phyloP scores from a whole-genome alignment of 805 yeast genomes.

The Kazachstania kunashirensis region DNA sequence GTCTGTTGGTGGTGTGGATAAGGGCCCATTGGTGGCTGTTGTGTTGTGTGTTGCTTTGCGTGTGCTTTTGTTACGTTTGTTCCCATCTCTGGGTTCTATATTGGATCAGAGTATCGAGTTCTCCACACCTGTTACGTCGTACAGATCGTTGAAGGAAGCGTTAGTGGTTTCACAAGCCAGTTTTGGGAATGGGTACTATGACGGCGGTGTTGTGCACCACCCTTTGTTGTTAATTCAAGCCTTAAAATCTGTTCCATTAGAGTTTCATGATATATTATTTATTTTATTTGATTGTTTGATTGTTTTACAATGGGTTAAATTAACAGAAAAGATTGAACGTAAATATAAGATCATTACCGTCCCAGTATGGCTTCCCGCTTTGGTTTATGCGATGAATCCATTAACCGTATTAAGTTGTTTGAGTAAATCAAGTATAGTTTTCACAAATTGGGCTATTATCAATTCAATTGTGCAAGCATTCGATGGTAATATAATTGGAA shows the following conservation, averaged over 20 bases:
- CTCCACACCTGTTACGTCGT: constrained; percentile 30
- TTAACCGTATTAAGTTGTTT: constrained; percentile 57
- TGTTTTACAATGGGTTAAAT: constrained; percentile 38
- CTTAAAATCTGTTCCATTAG: background rate
- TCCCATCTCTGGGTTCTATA: constrained; percentile 20
- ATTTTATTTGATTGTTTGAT: constrained; percentile 51
- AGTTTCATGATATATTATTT: constrained; percentile 14
- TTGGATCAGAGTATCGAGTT: constrained; percentile 28
- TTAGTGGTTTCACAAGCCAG: constrained; percentile 37
- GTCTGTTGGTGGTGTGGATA: too few relatives aligned
- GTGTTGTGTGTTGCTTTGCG: constrained; percentile 6
- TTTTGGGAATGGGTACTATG: constrained; percentile 32
- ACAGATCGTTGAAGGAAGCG: constrained; percentile 52
- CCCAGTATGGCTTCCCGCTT: constrained; percentile 38
- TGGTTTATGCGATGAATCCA: constrained; percentile 74
- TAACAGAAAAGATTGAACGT: constrained; percentile 22
- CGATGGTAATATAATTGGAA: constrained; percentile 28
- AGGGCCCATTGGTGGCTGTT: too few relatives aligned
- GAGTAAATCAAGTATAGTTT: constrained; percentile 54
- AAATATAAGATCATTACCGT: constrained; percentile 6
- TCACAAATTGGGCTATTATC: constrained; percentile 51
- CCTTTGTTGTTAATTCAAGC: constrained; percentile 51
- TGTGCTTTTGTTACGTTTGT: constrained; percentile 13
- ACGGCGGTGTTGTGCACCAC: constrained; percentile 82
- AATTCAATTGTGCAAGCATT: constrained; percentile 39